Evolutionary conservation across 495 filamentous ascomycete species (phyloP).

Genomic region (Xylaria scruposa): DNA sequence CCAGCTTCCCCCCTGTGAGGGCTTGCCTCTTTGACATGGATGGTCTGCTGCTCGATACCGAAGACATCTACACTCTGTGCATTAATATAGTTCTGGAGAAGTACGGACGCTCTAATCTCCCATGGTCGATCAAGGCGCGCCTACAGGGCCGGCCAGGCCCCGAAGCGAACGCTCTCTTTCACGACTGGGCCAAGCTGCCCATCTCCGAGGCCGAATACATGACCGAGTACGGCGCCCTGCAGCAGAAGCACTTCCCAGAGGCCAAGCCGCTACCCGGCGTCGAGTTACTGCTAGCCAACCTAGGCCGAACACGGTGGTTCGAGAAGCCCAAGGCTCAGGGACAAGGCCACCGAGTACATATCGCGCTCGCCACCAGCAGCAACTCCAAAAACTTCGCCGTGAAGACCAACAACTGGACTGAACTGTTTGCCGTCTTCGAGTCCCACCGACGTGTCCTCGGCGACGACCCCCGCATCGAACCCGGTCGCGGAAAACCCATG

Average conservation of each 20-base stretch:
- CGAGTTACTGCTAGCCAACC: constrained; percentile 64
- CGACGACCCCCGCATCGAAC: constrained; percentile 81
- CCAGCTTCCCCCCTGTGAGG: constrained; percentile 75
- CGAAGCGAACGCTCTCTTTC: constrained; percentile 60
- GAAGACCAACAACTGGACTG: constrained; percentile 76
- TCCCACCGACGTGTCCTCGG: constrained; percentile 74
- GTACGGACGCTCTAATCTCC: constrained; percentile 73
- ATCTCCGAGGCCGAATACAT: constrained; percentile 70
- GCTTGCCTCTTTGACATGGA: constrained; percentile 99
- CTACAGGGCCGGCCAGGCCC: constrained; percentile 89
- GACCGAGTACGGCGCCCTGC: constrained; percentile 64
- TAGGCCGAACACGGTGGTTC: constrained; percentile 56
- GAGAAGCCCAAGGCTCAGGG: constrained; percentile 36
- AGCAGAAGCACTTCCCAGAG: constrained; percentile 73
- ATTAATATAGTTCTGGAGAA: constrained; percentile 81
- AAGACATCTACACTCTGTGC: constrained; percentile 87
- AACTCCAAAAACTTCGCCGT: constrained; percentile 72
- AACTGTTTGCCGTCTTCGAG: constrained; percentile 78
- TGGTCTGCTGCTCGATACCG: constrained; percentile 89
- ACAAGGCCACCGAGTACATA: constrained; percentile 63
- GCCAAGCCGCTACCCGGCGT: constrained; percentile 82
- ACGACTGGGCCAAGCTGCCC: constrained; percentile 86
- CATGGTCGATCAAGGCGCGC: constrained; percentile 94
- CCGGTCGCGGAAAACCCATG: constrained; percentile 86
- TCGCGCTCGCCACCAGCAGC: constrained; percentile 87